Evolutionary conservation across 2,329 filamentous ascomycete species (phyloP), one percentile per base, ranked within the genome.

Genomic region (Xylariaceae sp.): DNA sequence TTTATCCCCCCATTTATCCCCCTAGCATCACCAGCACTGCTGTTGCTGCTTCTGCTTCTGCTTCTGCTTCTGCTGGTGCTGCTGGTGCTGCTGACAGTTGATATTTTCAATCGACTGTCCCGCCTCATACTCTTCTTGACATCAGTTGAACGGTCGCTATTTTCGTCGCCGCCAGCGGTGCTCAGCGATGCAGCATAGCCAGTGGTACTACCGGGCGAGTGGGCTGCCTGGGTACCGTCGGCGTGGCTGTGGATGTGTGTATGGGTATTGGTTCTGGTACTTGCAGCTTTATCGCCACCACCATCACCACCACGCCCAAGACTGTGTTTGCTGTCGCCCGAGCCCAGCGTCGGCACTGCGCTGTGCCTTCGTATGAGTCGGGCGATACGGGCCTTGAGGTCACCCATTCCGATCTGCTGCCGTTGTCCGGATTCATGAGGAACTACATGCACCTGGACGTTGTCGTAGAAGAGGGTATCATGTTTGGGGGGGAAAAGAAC

Each of bases 321-420:
- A 50, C 64, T 65, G 44, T 60, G 63, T 49, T 62, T 62, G 62
- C 66, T 65, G 55, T 66, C 71, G 49, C 71, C 72, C 49, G 76
- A 74, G 29, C 69, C 64, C 55, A 75, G 62, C 40, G 75, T 73
- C 44, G 71, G 70, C 26, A 71, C 64, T 32, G 71, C 69, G 52
- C 78, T 79, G 54, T 76, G 73, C 61, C 77, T 73, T 57, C 77
- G 70, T 52, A 75, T 70, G 57, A 81, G 75, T 60, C 74, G 78
- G 64, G 77, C 77, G 65, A 81, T 73, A 60, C 77, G 78, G 60
- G 78, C 74, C 64, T 71, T 75, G 54, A 81, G 67, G 60, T 79
- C 77, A 56, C 76, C 77, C 78, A 80, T 80, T 37, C 52, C 63
- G 61, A 47, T 55, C 54, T 43, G 44, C 42, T 19, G 51, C 40